Percentiles rank a stretch among this genome's conserved stretches.
Conservation (phyloP, 805 yeast species). For the Candida argentea region DNA sequence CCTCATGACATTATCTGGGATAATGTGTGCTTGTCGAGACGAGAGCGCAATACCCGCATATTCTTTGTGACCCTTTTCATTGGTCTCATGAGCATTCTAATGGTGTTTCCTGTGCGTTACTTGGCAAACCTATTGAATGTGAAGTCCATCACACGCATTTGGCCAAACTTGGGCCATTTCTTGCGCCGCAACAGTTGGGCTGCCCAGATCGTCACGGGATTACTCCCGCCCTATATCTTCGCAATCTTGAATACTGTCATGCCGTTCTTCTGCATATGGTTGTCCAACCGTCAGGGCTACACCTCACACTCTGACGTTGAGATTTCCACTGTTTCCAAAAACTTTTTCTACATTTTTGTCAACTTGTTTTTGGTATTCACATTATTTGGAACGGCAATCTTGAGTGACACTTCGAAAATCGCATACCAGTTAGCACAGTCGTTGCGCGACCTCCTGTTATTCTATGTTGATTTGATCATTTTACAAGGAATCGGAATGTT, state of each 20-base stretch:
- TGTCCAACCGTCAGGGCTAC: slow-evolving; percentile 78
- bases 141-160: slow-evolving; percentile 65
- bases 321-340: slow-evolving; percentile 78
- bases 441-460: slow-evolving; percentile 66
- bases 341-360: slow-evolving; percentile 89
- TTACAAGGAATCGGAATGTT: slow-evolving; percentile 82
- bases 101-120: slow-evolving; percentile 77
- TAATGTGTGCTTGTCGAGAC: slow-evolving; percentile 71
- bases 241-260: slow-evolving; percentile 72
- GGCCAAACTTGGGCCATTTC: slow-evolving; percentile 73
- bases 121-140: slow-evolving; percentile 74
- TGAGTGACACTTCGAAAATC: slow-evolving; percentile 82
- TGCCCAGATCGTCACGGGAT: slow-evolving; percentile 71
- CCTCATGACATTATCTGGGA: slow-evolving; percentile 95
- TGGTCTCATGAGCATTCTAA: slow-evolving; percentile 57
- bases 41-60: slow-evolving; percentile 56
- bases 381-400: slow-evolving; percentile 82
- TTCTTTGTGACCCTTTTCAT: slow-evolving; percentile 58
- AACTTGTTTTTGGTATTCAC: slow-evolving; percentile 91
- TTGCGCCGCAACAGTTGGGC: slow-evolving; percentile 61
- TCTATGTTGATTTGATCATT: slow-evolving; percentile 80
- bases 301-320: slow-evolving; percentile 92
- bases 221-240: slow-evolving; percentile 85
- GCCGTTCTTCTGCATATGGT: slow-evolving; percentile 79
- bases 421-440: slow-evolving; percentile 83